Evolutionary conservation across 768 basidiomycete genomes (phyloP).

Genomic region (Tricholomella constricta): DNA sequence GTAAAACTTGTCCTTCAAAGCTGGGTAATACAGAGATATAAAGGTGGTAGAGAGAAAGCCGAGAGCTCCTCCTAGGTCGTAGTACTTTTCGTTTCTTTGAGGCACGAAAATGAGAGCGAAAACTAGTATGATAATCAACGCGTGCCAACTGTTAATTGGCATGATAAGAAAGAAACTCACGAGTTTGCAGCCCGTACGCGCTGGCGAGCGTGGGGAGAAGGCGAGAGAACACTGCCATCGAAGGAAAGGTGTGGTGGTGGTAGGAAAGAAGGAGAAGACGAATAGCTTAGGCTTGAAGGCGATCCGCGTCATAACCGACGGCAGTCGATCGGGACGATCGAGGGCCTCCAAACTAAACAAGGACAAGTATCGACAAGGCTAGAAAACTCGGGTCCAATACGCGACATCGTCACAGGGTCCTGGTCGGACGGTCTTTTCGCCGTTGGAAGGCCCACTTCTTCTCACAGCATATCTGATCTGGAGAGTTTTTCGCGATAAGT

Average conservation of each 20-base stretch:
- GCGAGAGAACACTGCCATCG: constrained; percentile 53
- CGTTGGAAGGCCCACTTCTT: no score
- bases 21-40: constrained; percentile 64
- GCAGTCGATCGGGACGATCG: no score
- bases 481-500: no score
- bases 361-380: no score
- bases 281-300: no score
- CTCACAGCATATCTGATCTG: no score
- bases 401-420: no score
- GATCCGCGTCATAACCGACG: not conserved
- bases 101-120: constrained; percentile 67
- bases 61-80: constrained; percentile 63
- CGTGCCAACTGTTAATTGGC: no score
- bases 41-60: constrained; percentile 67
- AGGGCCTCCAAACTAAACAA: no score
- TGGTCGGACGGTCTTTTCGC: no score
- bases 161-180: constrained; percentile 29
- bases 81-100: constrained; percentile 63
- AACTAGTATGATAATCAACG: constrained; percentile 36
- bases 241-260: constrained; percentile 4
- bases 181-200: constrained; percentile 53
- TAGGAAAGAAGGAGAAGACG: not conserved
- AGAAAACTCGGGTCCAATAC: no score
- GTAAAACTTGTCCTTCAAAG: constrained; percentile 50
- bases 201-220: constrained; percentile 50